Base-by-base conservation (phyloP, 805 yeast genomes). In the Saccharomyces eubayanus region DNA sequence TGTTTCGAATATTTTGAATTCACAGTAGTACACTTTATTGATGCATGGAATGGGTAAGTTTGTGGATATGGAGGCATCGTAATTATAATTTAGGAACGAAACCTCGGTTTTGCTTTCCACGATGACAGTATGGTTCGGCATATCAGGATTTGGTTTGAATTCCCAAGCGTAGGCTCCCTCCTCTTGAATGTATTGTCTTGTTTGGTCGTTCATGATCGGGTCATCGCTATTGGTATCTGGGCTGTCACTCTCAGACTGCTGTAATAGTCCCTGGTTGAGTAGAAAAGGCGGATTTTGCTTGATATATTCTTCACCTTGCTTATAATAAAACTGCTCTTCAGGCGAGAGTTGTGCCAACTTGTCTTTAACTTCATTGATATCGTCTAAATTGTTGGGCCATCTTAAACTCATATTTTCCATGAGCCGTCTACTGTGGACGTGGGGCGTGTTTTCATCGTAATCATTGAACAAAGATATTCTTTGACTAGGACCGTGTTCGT, bases 121-220 rank as follows among this genome's bases (percentile, higher is more conserved):
- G 41, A 80, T 59, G 52, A 81, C 77, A 58, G 77, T 81, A 62
- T 76, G 82, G 70, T 76, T 78, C 57, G 79, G 80, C 31, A 81
- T 68, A 69, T 79, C 77, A 9, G 75, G 68, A 62, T 73, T 73
- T 24, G 84, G 82, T 51, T 74, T 77, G 64, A 94, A 92, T 62
- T 91, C 96, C 88, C 95, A 91, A 1, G 97, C 98, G 14, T 77
- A 71, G 0, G 91, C 85, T 2, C 96, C 96, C 66, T 89, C 90
- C 58, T 89, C 96, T 60, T 89, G 96, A 28, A 89, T 87, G 21
- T 85, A 70, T 47, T 62, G 67, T 51, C 62, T 57, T 2, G 73
- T 65, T 52, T 69, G 65, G 21, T 65, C 71, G 50, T 67, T 68
- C 27, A 70, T 62, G 10, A 70, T 63, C 0, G 74, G 73, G 57